Base-by-base conservation (phyloP, 129 eudicot species). In the Artemisia tridentata region DNA sequence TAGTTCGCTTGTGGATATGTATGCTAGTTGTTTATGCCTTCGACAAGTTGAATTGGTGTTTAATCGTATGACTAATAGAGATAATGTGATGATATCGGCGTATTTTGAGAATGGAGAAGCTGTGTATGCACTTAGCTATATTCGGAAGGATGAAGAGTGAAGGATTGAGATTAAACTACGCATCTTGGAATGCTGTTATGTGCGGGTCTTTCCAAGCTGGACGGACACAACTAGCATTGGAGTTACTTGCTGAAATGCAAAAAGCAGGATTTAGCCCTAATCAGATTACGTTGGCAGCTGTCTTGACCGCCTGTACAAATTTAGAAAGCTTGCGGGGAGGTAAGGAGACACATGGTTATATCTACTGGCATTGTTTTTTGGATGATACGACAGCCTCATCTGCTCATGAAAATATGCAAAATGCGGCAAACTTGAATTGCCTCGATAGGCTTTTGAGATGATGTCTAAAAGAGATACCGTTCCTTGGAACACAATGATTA, bases 321-420 rank as follows among this genome's bases (percentile, higher is more conserved):
- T 58, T 81, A 34, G 91, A 86, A 75, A 80, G 80, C 81, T 87
- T 86, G 63, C 84, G 87, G 60, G 86, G 79, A 45, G 97, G 91
- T 46, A 90, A 83, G 76, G 95, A 90, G 74, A 85, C 85, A 60
- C 97, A 90, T 51, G 87, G 81, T n/a, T 90, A 63, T 76, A 77
- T 81, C 57, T 67, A 74, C 67, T 79, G 89, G 51, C 88, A 83
- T 29, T 7, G 46, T 65, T 76, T 87, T 15, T 63, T 61, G 25
- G 79, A 79, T 53, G 97, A 87, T 83, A 73, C 82, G 45, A 50
- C 91, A 14, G 72, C 83, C 43, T 65, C 78, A 55, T 87, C 97
- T 13, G 89, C 97, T 82, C 55, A 83, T 90, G 90, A n/a, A n/a
- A n/a, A n/a, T 90, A 87, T 70, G 95, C 91, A 54, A 90, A 90